Evolutionary conservation across 441 rosid genomes (phyloP), one percentile per base, ranked within the genome.

Genomic region (Raphanus hybrid): DNA sequence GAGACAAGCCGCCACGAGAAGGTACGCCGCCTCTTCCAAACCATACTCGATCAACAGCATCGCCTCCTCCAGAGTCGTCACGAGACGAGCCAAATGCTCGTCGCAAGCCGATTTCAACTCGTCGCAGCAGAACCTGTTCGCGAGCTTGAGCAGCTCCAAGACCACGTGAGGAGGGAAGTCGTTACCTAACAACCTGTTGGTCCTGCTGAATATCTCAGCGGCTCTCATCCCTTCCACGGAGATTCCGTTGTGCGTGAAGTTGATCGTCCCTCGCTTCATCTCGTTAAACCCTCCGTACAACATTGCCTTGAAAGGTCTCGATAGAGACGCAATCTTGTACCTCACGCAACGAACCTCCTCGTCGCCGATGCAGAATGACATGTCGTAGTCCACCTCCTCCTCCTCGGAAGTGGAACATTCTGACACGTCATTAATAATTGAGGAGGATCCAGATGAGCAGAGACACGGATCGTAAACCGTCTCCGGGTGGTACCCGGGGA

Each of bases 341-440:
- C 99, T 76, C 35, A 85, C 77, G 59, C 99, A 90, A 79, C 87
- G 84, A 70, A 96, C 86, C 83, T 93, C 99, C 1, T 88, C 90
- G 62, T 90, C 89, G n/a, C 97, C 96, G n/a, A 96, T 80, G 35
- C 91, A 93, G 66, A 96, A 91, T 2, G 97, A 85, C 85, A 93
- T 84, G 67, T 93, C 97, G 41, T 79, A 82, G 35, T 84, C 90
- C 5, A 26, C 34, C 34, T 29, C 3, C 12, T 83, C 95, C 14
- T 86, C 97, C 32, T 88, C 86, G 1, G 89, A 88, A 68, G 90
- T 91, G 0, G 93, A 92, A 70, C 92, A 90, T 75, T 86, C 91
- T 3, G 60, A 71, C 55, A 74, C 71, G 48, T 81, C 75, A 8
- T 23, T 69, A 52, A 80, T 74, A 8, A 23, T 23, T 23, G 74